These are phyloP conservation scores for Remersonia thermophila DNA, from an alignment of 2,329 filamentous ascomycete genomes.

Conservation along the genomic window DNA sequence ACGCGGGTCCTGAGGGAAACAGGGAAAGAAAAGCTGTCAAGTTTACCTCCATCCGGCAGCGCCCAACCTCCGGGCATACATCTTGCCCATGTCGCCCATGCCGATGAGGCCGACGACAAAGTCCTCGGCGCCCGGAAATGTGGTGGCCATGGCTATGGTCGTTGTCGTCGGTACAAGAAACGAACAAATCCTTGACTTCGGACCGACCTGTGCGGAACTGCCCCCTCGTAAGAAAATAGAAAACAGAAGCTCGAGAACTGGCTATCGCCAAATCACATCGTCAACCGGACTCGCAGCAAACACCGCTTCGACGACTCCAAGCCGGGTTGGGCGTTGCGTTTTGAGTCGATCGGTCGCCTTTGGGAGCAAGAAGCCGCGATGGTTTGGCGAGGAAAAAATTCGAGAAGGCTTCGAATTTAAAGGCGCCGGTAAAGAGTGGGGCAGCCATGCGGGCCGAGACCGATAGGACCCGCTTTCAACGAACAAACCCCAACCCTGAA, in stretches of 20 bases:
- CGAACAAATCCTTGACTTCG: background rate
- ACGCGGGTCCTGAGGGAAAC: background rate
- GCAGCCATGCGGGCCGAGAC: no score
- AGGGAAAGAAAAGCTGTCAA: constrained; percentile 2
- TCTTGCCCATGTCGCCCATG: constrained; percentile 99
- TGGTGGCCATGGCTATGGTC: constrained; percentile 17
- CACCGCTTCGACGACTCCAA: constrained; percentile 2
- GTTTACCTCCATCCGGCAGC: constrained; percentile 91
- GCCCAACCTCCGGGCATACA: constrained; percentile 86
- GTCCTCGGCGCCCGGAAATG: constrained; percentile 43
- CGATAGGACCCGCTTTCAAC: no score
- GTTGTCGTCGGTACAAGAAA: no score
- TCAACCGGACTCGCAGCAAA: constrained; percentile 3
- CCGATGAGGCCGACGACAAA: constrained; percentile 89
- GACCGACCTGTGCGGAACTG: no score
- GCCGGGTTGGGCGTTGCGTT: background rate
- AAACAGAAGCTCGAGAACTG: background rate
- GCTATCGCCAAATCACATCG: constrained; percentile 14
- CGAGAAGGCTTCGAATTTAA: constrained; percentile 4
- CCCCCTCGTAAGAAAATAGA: no score
- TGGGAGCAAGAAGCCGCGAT: constrained; percentile 1
- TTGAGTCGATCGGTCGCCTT: background rate
- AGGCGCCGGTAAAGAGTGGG: no score
- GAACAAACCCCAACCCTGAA: no score
- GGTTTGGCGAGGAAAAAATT: constrained; percentile 4